These are phyloP conservation scores for Amphichorda felina DNA, from an alignment of 2,329 filamentous ascomycete genomes.

Conservation along the genomic window DNA sequence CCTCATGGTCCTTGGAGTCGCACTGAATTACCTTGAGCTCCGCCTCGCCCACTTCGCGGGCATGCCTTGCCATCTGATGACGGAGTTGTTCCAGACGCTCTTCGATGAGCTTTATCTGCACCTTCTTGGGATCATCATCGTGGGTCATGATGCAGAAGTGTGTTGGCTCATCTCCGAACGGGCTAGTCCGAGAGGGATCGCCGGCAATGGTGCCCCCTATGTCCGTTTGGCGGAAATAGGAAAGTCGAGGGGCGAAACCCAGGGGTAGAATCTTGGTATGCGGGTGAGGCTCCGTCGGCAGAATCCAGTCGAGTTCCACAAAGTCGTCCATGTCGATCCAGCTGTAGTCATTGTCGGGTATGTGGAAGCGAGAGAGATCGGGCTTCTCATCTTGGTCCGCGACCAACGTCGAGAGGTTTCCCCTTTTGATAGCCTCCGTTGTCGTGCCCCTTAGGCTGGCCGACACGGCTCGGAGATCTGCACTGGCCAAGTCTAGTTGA, in stretches of 20 bases:
- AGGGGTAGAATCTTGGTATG: conserved; percentile 90
- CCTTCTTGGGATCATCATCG: conserved; percentile 75
- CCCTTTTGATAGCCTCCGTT: conserved; percentile 59
- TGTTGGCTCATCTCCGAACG: conserved; percentile 86
- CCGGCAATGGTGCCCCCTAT: conserved; percentile 69
- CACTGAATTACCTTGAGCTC: conserved; percentile 53
- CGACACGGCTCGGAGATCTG: conserved; percentile 86
- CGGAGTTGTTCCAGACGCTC: conserved; percentile 69
- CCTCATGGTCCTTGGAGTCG: conserved; percentile 33
- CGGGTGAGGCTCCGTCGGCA: conserved; percentile 80
- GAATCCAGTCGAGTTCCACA: conserved; percentile 92
- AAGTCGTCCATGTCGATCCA: conserved; percentile 99
- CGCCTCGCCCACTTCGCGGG: conserved; percentile 60
- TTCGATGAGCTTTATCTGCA: conserved; percentile 78
- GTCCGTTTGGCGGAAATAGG: conserved; percentile 95
- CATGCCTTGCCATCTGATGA: conserved; percentile 65
- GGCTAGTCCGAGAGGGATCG: conserved; percentile 73
- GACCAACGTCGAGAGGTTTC: conserved; percentile 37
- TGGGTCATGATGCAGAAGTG: conserved; percentile 93
- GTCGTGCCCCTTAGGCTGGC: conserved; percentile 77
- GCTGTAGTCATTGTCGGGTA: conserved; percentile 86
- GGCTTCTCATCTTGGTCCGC: conserved; percentile 45
- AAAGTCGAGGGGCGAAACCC: conserved; percentile 86
- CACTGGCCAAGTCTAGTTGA: conserved; percentile 82
- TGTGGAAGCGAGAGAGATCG: conserved; percentile 81